Percentiles rank a stretch among this genome's conserved stretches.
These are phyloP conservation scores for Pholiota adiposa DNA, from an alignment of 1,284 basidiomycete species.

Conservation along the genomic window DNA sequence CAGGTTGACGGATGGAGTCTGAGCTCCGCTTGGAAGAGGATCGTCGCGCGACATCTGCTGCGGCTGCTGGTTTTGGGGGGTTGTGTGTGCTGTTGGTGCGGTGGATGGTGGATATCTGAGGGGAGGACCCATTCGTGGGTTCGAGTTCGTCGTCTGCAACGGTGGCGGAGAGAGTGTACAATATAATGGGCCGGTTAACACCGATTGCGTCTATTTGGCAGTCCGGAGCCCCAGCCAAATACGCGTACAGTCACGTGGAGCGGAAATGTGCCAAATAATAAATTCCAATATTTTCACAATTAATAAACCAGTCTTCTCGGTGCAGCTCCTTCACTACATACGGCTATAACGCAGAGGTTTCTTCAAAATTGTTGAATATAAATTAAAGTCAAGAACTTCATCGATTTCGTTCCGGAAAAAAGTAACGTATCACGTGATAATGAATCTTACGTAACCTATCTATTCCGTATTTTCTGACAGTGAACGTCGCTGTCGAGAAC, in stretches of 20 bases:
- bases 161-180: slow-evolving; percentile 18
- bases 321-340: too few species aligned
- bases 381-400: too few species aligned
- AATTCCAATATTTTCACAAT: too few species aligned
- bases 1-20: slow-evolving; percentile 30
- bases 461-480: too few species aligned
- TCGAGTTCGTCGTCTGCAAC: slow-evolving; percentile 19
- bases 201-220: slow-evolving; percentile 24
- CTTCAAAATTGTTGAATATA: too few species aligned
- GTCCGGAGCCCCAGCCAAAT: slow-evolving; percentile 8
- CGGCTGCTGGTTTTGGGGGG: slow-evolving; percentile 13
- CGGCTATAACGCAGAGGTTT: too few species aligned
- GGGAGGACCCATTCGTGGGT: slow-evolving; percentile 33
- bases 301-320: too few species aligned
- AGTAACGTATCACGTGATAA: too few species aligned
- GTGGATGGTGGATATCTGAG: slow-evolving; percentile 26
- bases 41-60: slow-evolving; percentile 11
- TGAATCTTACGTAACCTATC: too few species aligned
- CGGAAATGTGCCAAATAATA: too few species aligned
- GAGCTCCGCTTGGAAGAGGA: slow-evolving; percentile 7
- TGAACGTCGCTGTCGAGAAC: slow-evolving; percentile 3
- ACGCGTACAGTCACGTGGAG: slow-evolving; percentile 17
- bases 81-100: slow-evolving; percentile 11
- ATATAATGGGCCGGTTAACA: slow-evolving; percentile 23
- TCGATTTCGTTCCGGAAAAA: too few species aligned